phyloP scores from a whole-genome alignment of 176 grass and related monocot species.

The Bonia amplexicaulis region DNA sequence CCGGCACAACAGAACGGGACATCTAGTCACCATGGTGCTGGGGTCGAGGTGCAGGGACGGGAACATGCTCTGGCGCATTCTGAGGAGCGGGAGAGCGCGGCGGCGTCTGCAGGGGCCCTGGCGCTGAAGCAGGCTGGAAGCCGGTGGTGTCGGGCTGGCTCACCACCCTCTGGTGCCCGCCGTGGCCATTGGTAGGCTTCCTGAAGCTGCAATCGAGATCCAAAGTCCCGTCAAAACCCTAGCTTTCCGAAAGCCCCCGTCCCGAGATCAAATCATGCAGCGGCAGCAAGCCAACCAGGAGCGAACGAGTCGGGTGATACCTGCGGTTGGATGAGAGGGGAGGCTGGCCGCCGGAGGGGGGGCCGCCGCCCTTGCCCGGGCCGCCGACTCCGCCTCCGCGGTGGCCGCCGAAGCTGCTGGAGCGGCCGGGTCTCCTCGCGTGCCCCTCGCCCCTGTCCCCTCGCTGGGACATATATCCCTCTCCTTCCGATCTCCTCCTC shows the following conservation, averaged over 20 bases:
- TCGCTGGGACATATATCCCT: slow-evolving; percentile 86
- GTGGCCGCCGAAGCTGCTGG: slow-evolving; percentile 60
- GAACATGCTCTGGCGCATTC: slow-evolving; percentile 35
- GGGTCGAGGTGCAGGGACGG: neutral
- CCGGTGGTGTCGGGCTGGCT: slow-evolving; percentile 43
- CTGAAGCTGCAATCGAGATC: slow-evolving; percentile 68
- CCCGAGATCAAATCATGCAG: slow-evolving; percentile 19
- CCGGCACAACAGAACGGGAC: neutral
- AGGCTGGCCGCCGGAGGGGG: slow-evolving; percentile 34
- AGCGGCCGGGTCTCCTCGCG: slow-evolving; percentile 76
- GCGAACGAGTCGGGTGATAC: slow-evolving; percentile 16
- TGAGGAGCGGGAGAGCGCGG: slow-evolving; percentile 42
- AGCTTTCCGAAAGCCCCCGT: neutral
- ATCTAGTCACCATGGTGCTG: slow-evolving; percentile 36
- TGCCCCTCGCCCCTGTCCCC: slow-evolving; percentile 67
- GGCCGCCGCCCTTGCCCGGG: slow-evolving; percentile 37
- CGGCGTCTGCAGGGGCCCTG: slow-evolving; percentile 28
- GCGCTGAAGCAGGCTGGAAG: slow-evolving; percentile 52
- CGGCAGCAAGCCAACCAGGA: neutral
- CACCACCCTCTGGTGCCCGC: slow-evolving; percentile 53
- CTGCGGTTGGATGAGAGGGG: slow-evolving; percentile 59
- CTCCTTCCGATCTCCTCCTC: slow-evolving; percentile 48
- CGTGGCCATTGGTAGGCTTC: slow-evolving; percentile 61
- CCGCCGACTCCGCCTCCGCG: slow-evolving; percentile 61
- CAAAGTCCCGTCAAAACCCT: slow-evolving; percentile 39